These are phyloP conservation scores for Globisporangium spiculum DNA, from an alignment of 352 stramenopile genomes.

Conservation along the genomic window DNA sequence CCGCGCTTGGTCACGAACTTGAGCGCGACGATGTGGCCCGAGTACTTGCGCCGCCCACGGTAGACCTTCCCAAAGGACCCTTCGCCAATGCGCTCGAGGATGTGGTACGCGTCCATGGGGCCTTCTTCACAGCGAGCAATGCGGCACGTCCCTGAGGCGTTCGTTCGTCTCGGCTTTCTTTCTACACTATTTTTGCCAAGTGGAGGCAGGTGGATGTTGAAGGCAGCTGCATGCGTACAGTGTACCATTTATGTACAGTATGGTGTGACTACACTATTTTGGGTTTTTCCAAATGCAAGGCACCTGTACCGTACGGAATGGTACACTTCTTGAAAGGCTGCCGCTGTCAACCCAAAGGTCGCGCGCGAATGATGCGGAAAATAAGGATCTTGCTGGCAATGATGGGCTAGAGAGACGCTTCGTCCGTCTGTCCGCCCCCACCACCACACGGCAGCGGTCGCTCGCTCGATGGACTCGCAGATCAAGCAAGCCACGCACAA, in stretches of 20 bases:
- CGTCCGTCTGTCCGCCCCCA: neutral
- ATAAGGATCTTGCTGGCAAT: neutral
- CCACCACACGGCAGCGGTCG: neutral
- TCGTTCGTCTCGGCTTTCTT: neutral
- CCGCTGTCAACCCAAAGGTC: neutral
- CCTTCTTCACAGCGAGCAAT: neutral
- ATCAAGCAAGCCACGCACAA: neutral
- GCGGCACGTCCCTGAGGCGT: neutral
- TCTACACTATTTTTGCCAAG: neutral
- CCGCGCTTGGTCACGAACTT: conserved; percentile 95
- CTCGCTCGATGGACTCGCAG: neutral
- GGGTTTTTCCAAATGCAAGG: neutral
- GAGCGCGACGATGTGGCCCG: conserved; percentile 88
- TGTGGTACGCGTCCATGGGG: conserved; percentile 90
- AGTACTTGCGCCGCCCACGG: conserved; percentile 77
- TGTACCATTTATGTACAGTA: neutral
- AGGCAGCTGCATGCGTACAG: too few species aligned
- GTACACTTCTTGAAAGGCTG: neutral
- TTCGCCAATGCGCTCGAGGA: conserved; percentile 92
- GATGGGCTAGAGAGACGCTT: neutral
- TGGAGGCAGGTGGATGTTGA: too few species aligned
- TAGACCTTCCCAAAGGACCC: conserved; percentile 89
- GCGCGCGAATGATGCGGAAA: neutral
- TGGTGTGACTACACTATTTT: neutral
- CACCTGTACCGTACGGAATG: neutral